Evolutionary conservation across 352 stramenopile genomes (phyloP).

Genomic region (Globisporangium abappressorium): DNA sequence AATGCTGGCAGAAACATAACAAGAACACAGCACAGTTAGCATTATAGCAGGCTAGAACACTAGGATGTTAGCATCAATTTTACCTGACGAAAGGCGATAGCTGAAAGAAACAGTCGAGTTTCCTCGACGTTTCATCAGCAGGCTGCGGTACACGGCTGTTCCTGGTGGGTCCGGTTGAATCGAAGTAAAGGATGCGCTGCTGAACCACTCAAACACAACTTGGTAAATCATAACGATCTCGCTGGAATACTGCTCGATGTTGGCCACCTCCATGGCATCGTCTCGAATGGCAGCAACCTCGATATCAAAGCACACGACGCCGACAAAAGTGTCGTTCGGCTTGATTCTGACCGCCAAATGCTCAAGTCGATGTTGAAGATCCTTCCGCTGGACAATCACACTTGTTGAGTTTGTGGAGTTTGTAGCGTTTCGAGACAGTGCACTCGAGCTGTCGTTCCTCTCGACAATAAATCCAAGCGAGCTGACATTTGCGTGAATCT

Average conservation of each 20-base stretch:
- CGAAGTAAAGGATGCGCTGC: conserved; percentile 7
- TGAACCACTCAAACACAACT: conserved; percentile 31
- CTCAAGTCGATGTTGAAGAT: conserved; percentile 5
- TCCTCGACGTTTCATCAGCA: conserved; percentile 18
- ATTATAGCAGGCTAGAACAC: too few relatives aligned
- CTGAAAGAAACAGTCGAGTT: conserved; percentile 28
- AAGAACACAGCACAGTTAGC: neutral
- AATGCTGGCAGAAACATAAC: conserved; percentile 25
- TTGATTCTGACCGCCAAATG: conserved; percentile 20
- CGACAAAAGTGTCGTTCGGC: conserved; percentile 21
- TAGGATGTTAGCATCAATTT: neutral
- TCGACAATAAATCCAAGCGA: conserved; percentile 11
- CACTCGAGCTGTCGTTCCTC: conserved; percentile 1
- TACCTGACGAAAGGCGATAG: conserved; percentile 40
- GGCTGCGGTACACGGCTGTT: conserved; percentile 29
- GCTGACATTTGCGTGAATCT: conserved; percentile 9
- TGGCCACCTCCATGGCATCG: neutral
- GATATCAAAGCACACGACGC: conserved; percentile 22
- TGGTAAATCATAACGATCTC: conserved; percentile 17
- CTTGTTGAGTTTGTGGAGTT: neutral
- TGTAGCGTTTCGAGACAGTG: neutral
- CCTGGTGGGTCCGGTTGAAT: conserved; percentile 8
- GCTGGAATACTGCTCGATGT: conserved; percentile 19
- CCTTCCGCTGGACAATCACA: neutral
- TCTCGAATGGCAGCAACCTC: conserved; percentile 15